Evolutionary conservation across 2,329 filamentous ascomycete genomes (phyloP), one percentile per base, ranked within the genome.

Genomic region (Colletotrichum phormii): DNA sequence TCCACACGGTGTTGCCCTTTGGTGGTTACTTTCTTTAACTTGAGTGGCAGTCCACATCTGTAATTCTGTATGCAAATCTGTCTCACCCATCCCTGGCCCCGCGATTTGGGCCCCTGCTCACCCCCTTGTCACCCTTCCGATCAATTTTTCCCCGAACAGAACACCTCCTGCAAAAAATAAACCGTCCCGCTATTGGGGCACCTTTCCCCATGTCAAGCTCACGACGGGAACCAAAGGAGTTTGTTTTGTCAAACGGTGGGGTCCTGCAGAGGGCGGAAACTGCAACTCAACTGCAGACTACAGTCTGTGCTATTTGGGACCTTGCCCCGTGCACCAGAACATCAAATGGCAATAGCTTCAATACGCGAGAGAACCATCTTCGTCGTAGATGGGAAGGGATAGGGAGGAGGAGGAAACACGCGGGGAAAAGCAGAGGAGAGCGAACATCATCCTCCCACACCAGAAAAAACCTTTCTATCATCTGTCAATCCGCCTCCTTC

Each of bases 41-140:
- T 29, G 12, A 51, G 66, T 70, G 54, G 55, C 54, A 64, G 46
- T 55, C 35, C 49, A 24, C 15, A 35, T 26, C 35, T 51, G 26
- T 70, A 37, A 51, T 72, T 72, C 70, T 70, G 66, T 72, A 72
- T 49, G 70, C 55, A 64, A 54, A 55, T 70, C 60, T 72, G 70
- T 72, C 70, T 72, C 29, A 46, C 33, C 24, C 49, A 70, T 70
- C 70, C 70, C 70, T 72, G 61, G 70, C 33, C 61, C 60, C 66
- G 54, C 37, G 70, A 70, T 26, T 67, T 42, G 55, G 26, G 29
- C 35, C 70, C 54, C 46, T 64, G 31, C 35, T 61, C 66, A 64
- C 60, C 66, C 66, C 66, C 66, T 60, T 70, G 59, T 61, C 61
- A 64, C 70, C 53, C 70, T 61, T 72, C 53, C 15, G 69, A 63